Base-by-base conservation (phyloP, 1,139 yeast species). In the Saccharomyces uvarum region DNA sequence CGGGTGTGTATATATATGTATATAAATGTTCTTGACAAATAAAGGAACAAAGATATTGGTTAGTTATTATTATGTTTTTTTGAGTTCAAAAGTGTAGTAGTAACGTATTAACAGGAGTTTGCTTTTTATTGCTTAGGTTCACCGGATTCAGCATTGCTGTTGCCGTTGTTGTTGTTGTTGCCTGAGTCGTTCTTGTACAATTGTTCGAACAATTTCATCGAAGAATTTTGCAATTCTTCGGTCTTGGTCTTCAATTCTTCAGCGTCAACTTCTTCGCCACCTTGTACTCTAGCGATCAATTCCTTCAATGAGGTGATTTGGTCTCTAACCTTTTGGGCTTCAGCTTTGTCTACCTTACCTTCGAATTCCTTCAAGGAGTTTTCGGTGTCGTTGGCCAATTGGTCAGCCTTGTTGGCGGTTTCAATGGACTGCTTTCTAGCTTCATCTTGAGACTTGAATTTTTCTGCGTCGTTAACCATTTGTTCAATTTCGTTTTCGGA, bases 161-260 rank as follows among this genome's bases (percentile, higher is more conserved):
- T 55, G 52, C 76, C 49, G 56, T 59, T 61, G 76, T 85, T 84
- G 80, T 89, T 90, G 88, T 14, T 31, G 33, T 50, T 44, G 14
- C 27, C 8, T 4, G 44, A 38, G 52, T 62, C 62, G 76, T 86
- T 85, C 82, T 90, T 91, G 89, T 91, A 91, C 79, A 91, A 86
- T 79, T 89, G 88, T 81, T 90, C 97, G 77, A 93, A 93, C 68
- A 90, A 84, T 77, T 90, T 89, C 78, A 93, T 82, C 53, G 97
- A 89, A 71, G 88, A 86, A 73, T 81, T 83, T 80, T 91, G 97
- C 72, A 93, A 82, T 70, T 86, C 83, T 73, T 90, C 95, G 75
- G 83, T 88, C 76, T 90, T 95, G 73, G 90, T 98, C 59, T 89
- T 96, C 66, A 88, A 86, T 69, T 93, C 99, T 74, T 90, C 98